A percentile compares a stretch with the other conserved stretches of the same genome.
These are phyloP conservation scores for Chaetomium strumarium DNA, from an alignment of 2,329 filamentous ascomycete genomes.

Conservation along the genomic window DNA sequence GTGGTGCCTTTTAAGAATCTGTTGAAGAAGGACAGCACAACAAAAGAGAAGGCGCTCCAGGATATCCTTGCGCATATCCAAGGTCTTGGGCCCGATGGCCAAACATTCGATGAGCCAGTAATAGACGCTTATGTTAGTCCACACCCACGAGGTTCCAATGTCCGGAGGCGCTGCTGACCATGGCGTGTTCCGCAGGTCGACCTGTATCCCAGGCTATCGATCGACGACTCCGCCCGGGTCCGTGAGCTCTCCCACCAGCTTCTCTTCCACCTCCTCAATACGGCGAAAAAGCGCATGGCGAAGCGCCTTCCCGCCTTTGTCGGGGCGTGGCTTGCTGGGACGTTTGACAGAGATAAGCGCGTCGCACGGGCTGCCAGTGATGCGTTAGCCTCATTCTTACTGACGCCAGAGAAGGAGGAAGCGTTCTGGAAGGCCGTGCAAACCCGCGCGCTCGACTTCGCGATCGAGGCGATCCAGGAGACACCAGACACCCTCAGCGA, in stretches of 20 bases:
- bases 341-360: slow-evolving; percentile 76
- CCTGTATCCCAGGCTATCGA: slow-evolving; percentile 81
- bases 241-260: slow-evolving; percentile 78
- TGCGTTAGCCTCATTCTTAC: slow-evolving; percentile 69
- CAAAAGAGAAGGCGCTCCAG: slow-evolving; percentile 84
- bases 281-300: slow-evolving; percentile 75
- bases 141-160: slow-evolving; percentile 3
- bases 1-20: slow-evolving; percentile 91
- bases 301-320: slow-evolving; percentile 70
- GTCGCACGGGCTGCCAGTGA: slow-evolving; percentile 73
- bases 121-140: slow-evolving; percentile 77
- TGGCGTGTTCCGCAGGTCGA: slow-evolving; percentile 52
- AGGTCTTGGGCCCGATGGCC: slow-evolving; percentile 47
- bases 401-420: slow-evolving; percentile 69
- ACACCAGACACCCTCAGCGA: slow-evolving; percentile 80
- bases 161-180: slow-evolving; percentile 21
- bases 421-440: slow-evolving; percentile 80
- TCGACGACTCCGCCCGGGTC: slow-evolving; percentile 82
- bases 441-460: slow-evolving; percentile 72
- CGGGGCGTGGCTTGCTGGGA: slow-evolving; percentile 84
- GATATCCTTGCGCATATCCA: slow-evolving; percentile 66
- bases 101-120: slow-evolving; percentile 71
- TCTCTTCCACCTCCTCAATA: slow-evolving; percentile 57
- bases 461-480: slow-evolving; percentile 73
- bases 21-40: slow-evolving; percentile 86